Conservation (phyloP, 1,284 basidiomycete species). For the Ceraceosorus bombacis region DNA sequence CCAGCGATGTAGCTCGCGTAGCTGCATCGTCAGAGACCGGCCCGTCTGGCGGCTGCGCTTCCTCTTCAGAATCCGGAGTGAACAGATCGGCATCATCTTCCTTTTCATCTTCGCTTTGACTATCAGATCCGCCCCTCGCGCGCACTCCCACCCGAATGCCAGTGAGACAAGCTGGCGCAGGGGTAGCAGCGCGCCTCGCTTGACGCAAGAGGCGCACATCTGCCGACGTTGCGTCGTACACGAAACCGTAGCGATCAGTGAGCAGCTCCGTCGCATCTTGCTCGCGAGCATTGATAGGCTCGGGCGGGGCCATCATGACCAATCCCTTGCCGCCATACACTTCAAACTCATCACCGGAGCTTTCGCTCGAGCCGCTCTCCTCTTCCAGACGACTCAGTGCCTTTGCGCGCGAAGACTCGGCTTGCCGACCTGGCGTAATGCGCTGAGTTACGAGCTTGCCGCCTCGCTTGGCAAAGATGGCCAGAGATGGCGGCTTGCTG, state of each 20-base stretch:
- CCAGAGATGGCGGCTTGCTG: constrained; percentile 68
- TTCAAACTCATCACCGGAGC: constrained; percentile 43
- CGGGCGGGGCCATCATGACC: constrained; percentile 22
- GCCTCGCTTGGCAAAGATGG: constrained; percentile 37
- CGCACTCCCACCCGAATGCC: constrained; percentile 65
- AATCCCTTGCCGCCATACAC: constrained; percentile 47
- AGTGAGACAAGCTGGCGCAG: constrained; percentile 73
- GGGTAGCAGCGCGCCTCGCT: constrained; percentile 64
- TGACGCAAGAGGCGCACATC: constrained; percentile 69
- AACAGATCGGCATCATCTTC: constrained; percentile 5
- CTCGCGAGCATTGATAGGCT: constrained; percentile 50
- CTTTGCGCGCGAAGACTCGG: not conserved
- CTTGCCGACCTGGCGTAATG: constrained; percentile 7
- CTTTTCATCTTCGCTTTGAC: constrained; percentile 28
- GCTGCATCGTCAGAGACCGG: not conserved
- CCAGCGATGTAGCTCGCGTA: not conserved
- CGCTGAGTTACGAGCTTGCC: constrained; percentile 6
- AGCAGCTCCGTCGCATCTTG: constrained; percentile 56
- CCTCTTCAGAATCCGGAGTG: not conserved
- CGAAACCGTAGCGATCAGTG: constrained; percentile 92
- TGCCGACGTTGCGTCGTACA: constrained; percentile 68
- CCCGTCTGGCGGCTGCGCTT: too few relatives aligned
- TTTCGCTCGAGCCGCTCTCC: constrained; percentile 22
- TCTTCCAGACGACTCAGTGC: constrained; percentile 13
- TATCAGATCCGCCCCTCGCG: constrained; percentile 34